Evolutionary conservation across 257 asterid species (phyloP).

Genomic region (Nicotiana paniculata): DNA sequence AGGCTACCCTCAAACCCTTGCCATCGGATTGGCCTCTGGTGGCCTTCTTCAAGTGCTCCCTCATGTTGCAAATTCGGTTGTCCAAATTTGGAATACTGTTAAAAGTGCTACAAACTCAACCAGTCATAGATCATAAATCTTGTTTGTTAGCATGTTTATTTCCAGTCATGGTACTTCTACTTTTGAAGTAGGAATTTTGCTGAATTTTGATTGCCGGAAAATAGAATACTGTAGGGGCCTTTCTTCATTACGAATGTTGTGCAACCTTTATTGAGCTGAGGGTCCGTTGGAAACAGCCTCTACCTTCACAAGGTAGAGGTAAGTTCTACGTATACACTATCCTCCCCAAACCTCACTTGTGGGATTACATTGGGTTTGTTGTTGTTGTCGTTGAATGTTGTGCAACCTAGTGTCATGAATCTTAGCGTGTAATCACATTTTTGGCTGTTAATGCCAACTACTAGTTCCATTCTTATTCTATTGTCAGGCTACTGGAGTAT

Average conservation of each 20-base stretch:
- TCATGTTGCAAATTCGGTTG: conserved; percentile 39
- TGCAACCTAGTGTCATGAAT: not conserved
- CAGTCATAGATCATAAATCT: not conserved
- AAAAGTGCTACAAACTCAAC: conserved; percentile 34
- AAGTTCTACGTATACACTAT: too few relatives aligned
- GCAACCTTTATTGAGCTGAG: not conserved
- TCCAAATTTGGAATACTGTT: conserved; percentile 54
- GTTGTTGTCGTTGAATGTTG: not conserved
- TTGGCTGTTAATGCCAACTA: not conserved
- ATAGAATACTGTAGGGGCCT: not conserved
- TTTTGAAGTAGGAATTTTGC: not conserved
- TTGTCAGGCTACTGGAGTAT: not conserved
- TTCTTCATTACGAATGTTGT: not conserved
- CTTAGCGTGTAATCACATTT: not conserved
- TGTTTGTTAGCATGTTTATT: not conserved
- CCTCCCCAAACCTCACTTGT: too few relatives aligned
- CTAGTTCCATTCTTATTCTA: not conserved
- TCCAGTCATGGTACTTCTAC: not conserved
- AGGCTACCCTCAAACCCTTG: conserved; percentile 57
- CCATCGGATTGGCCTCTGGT: conserved; percentile 62
- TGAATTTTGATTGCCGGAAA: not conserved
- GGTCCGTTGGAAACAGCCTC: too few relatives aligned
- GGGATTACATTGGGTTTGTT: too few relatives aligned
- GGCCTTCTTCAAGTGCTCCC: conserved; percentile 26
- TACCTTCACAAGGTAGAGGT: too few relatives aligned